A percentile compares a stretch with the other conserved stretches of the same genome.
phyloP scores from a whole-genome alignment of 106 monocot genomes.

The Phalaenopsis aphrodite region DNA sequence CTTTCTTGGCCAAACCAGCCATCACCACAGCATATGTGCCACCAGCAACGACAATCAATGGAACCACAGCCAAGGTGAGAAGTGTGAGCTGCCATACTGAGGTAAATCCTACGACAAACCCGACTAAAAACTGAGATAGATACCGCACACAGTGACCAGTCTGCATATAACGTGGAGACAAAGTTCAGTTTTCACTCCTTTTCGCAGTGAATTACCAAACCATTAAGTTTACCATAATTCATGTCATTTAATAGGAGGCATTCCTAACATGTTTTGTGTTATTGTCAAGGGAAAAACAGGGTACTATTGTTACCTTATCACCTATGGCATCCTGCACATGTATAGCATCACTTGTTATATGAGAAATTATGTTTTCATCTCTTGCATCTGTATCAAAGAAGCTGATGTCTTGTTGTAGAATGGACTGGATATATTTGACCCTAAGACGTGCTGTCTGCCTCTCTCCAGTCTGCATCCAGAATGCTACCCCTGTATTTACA shows the following conservation, averaged over 20 bases:
- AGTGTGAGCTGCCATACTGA: slow-evolving; percentile 35
- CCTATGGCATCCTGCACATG: slow-evolving; percentile 31
- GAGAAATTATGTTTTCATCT: slow-evolving; percentile 23
- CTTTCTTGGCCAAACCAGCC: slow-evolving; percentile 30
- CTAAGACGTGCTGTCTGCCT: slow-evolving; percentile 30
- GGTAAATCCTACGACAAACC: slow-evolving; percentile 28
- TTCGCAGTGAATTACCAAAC: neutral
- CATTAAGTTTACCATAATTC: neutral
- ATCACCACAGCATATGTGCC: slow-evolving; percentile 27
- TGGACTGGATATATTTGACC: slow-evolving; percentile 22
- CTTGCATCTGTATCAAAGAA: slow-evolving; percentile 27
- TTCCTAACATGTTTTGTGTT: neutral
- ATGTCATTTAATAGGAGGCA: too few species aligned
- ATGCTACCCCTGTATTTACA: slow-evolving; percentile 26
- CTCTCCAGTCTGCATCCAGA: slow-evolving; percentile 37
- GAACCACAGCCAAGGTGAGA: slow-evolving; percentile 29
- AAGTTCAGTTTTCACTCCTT: neutral
- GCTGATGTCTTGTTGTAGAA: slow-evolving; percentile 23
- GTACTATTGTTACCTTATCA: slow-evolving; percentile 22
- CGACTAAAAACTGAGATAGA: slow-evolving; percentile 25
- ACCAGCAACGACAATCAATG: slow-evolving; percentile 34
- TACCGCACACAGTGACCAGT: slow-evolving; percentile 23
- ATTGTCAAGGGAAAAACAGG: neutral
- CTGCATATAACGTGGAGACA: slow-evolving; percentile 13
- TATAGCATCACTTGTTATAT: slow-evolving; percentile 28